Conservation (phyloP, 2,329 filamentous ascomycete genomes). For the Fonsecaea pedrosoi region DNA sequence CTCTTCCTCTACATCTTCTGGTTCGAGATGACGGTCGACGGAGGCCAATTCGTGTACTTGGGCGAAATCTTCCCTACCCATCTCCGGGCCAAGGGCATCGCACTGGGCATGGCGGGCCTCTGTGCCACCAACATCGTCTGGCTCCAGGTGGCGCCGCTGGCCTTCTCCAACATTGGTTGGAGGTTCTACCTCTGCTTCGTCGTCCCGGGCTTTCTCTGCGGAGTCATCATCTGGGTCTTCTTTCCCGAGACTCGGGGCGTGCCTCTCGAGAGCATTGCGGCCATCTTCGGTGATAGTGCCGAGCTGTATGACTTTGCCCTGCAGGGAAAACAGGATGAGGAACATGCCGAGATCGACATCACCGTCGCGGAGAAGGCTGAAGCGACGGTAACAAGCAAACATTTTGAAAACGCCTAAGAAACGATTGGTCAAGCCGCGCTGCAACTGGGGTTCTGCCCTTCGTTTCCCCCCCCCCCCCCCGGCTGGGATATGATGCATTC, state of each 20-base stretch:
- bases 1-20: slow-evolving; percentile 52
- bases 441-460: neutral
- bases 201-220: slow-evolving; percentile 7
- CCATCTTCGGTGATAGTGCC: slow-evolving; percentile 37
- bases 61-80: slow-evolving; percentile 28
- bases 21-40: slow-evolving; percentile 21
- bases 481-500: neutral
- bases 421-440: neutral
- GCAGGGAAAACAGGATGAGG: neutral
- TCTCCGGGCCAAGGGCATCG: slow-evolving; percentile 26
- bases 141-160: slow-evolving; percentile 42
- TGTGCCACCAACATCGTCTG: slow-evolving; percentile 39
- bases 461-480: no score
- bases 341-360: neutral
- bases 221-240: slow-evolving; percentile 22
- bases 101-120: slow-evolving; percentile 6
- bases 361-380: neutral
- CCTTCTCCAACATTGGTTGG: slow-evolving; percentile 45
- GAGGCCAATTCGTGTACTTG: slow-evolving; percentile 26
- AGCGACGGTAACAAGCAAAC: neutral
- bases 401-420: slow-evolving; percentile 6
- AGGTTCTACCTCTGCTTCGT: slow-evolving; percentile 43
- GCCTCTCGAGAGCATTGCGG: slow-evolving; percentile 43
- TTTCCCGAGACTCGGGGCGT: slow-evolving; percentile 43
- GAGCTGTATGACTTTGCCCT: slow-evolving; percentile 6